These are phyloP conservation scores for Xerocomus potaroensis DNA, from an alignment of 768 basidiomycete species.

Conservation along the genomic window DNA sequence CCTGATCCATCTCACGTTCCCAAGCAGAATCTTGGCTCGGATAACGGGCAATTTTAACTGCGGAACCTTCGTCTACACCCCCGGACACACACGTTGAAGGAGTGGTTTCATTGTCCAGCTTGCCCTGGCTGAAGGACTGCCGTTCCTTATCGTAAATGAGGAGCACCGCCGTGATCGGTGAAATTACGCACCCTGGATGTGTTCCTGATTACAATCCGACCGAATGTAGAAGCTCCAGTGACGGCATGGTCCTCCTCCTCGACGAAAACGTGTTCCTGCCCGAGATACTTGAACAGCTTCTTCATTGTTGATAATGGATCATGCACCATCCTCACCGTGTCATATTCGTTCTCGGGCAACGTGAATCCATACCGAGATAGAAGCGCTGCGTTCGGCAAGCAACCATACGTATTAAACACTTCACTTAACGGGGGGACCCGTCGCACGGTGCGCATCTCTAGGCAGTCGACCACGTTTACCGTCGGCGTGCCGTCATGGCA, in stretches of 20 bases:
- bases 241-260: slow-evolving; percentile 17
- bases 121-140: slow-evolving; percentile 17
- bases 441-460: slow-evolving; percentile 66
- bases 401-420: slow-evolving; percentile 78
- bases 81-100: slow-evolving; percentile 3
- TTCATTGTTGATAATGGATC: slow-evolving; percentile 18
- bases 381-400: slow-evolving; percentile 60
- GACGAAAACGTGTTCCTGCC: slow-evolving; percentile 2
- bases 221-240: slow-evolving; percentile 8
- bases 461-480: slow-evolving; percentile 33
- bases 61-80: not conserved
- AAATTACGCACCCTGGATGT: slow-evolving; percentile 20
- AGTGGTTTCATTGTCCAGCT: slow-evolving; percentile 6
- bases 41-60: not conserved
- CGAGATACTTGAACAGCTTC: slow-evolving; percentile 11
- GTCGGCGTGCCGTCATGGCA: slow-evolving; percentile 14
- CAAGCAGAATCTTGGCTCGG: slow-evolving; percentile 5
- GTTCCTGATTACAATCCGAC: slow-evolving; percentile 22
- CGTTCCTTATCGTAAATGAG: slow-evolving; percentile 23
- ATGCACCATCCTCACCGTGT: slow-evolving; percentile 40
- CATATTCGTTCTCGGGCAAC: slow-evolving; percentile 69
- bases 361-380: slow-evolving; percentile 69
- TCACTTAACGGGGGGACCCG: slow-evolving; percentile 49
- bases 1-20: slow-evolving; percentile 12
- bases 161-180: slow-evolving; percentile 24